Conservation (phyloP, 306 rosid species). For the Purshia tridentata region DNA sequence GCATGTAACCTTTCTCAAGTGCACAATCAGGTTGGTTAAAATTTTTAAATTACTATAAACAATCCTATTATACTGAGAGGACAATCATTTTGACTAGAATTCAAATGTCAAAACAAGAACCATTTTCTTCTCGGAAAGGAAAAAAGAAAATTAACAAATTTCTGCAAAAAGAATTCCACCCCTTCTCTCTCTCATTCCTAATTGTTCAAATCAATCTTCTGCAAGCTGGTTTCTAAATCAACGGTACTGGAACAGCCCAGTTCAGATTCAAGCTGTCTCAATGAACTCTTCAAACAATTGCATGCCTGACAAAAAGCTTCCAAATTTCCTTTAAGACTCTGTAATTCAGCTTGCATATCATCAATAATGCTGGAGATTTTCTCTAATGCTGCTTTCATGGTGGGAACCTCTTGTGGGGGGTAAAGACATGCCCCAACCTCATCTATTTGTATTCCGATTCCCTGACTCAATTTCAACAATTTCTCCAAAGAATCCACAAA, state of each 20-base stretch:
- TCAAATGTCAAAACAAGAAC: background rate
- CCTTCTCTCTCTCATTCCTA: slow-evolving; percentile 9
- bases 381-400: slow-evolving; percentile 44
- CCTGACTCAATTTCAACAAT: slow-evolving; percentile 63
- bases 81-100: background rate
- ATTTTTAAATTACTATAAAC: background rate
- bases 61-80: background rate
- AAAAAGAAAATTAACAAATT: background rate
- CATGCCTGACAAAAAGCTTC: slow-evolving; percentile 60
- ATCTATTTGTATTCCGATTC: slow-evolving; percentile 65
- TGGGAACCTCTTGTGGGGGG: slow-evolving; percentile 78
- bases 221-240: slow-evolving; percentile 49
- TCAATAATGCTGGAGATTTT: slow-evolving; percentile 57
- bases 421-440: slow-evolving; percentile 92
- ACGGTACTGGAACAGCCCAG: slow-evolving; percentile 25
- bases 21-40: background rate
- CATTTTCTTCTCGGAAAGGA: background rate
- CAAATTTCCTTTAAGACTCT: slow-evolving; percentile 47
- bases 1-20: background rate
- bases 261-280: slow-evolving; percentile 48
- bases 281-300: slow-evolving; percentile 45
- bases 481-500: slow-evolving; percentile 72
- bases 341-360: slow-evolving; percentile 46
- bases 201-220: slow-evolving; percentile 42
- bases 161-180: background rate